phyloP scores from a whole-genome alignment of 148 eudicot species.

The Chenopodium berlandieri region DNA sequence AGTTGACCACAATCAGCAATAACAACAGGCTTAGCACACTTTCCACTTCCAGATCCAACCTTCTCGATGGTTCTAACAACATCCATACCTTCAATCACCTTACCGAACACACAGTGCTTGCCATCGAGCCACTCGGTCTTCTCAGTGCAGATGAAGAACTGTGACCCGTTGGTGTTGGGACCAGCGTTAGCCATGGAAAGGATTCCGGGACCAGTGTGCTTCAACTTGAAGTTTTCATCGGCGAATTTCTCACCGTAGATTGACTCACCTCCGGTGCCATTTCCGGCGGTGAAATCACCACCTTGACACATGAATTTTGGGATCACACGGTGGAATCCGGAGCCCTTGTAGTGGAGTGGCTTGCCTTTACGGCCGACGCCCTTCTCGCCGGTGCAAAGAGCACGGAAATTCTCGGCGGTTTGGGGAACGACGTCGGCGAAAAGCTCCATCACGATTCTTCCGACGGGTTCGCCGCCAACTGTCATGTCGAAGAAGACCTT shows the following conservation, averaged over 20 bases:
- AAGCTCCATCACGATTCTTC: constrained; percentile 61
- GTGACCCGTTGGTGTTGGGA: constrained; percentile 55
- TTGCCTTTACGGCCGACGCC: constrained; percentile 44
- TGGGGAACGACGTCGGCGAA: constrained; percentile 46
- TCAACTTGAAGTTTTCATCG: constrained; percentile 63
- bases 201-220: constrained; percentile 61
- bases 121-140: constrained; percentile 65
- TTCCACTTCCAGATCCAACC: constrained; percentile 45
- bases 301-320: constrained; percentile 72
- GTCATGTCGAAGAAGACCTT: constrained; percentile 60
- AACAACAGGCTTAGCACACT: constrained; percentile 37
- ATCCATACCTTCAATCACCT: constrained; percentile 54
- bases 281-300: constrained; percentile 59
- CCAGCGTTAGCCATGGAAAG: constrained; percentile 68
- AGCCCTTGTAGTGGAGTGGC: constrained; percentile 61
- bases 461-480: constrained; percentile 42
- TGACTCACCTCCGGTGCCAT: constrained; percentile 62
- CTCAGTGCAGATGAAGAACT: constrained; percentile 60
- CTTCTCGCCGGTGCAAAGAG: constrained; percentile 63
- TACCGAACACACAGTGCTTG: constrained; percentile 55
- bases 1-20: constrained; percentile 48
- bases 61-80: constrained; percentile 53
- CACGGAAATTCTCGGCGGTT: constrained; percentile 70
- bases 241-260: constrained; percentile 55
- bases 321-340: constrained; percentile 57